Conservation (phyloP, 345 rosid genomes). For the Melaleuca quinquenervia region DNA sequence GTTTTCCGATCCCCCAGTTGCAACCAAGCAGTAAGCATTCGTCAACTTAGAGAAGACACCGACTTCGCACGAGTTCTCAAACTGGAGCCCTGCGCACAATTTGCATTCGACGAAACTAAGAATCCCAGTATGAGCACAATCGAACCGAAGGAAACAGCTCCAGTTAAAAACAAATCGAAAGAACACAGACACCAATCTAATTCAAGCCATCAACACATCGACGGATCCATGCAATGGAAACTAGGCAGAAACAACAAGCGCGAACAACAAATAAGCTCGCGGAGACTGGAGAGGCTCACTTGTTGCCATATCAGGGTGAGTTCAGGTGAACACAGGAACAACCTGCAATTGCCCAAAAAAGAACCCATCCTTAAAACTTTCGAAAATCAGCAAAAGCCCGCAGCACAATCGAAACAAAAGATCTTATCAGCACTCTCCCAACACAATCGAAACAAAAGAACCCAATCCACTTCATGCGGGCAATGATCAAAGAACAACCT, state of each 20-base stretch:
- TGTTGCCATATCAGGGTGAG: neutral
- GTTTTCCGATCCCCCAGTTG: constrained; percentile 75
- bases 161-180: neutral
- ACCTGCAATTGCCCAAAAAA: neutral
- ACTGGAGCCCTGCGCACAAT: constrained; percentile 53
- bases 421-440: neutral
- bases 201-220: neutral
- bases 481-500: neutral
- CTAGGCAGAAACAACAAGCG: neutral
- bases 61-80: constrained; percentile 78
- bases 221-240: neutral
- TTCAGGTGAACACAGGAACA: neutral
- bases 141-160: neutral
- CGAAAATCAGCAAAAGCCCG: neutral
- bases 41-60: constrained; percentile 86
- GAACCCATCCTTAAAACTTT: no score
- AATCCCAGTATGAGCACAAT: neutral
- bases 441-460: neutral
- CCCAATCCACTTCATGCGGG: neutral
- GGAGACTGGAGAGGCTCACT: neutral
- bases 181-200: neutral
- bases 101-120: neutral
- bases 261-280: neutral
- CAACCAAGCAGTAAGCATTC: constrained; percentile 84
- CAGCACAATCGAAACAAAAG: neutral